Evolutionary conservation across 1,284 basidiomycete genomes (phyloP), one percentile per base, ranked within the genome.

Genomic region (Ganoderma lucidum): DNA sequence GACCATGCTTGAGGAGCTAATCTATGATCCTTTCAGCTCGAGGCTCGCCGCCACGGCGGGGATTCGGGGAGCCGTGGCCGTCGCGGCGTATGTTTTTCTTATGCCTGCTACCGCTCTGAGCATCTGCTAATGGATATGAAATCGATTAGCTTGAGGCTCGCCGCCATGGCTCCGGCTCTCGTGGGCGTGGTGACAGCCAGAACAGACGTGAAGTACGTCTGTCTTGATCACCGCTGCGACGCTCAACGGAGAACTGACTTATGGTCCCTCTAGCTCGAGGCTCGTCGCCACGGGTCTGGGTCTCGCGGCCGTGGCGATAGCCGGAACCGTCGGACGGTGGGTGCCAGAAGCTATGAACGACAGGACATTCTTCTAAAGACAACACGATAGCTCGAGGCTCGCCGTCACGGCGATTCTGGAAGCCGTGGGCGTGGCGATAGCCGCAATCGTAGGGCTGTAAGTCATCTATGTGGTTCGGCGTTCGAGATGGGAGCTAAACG

Each of bases 341-440:
- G 70, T 28, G 60, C 59, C 8, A 23, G 19, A 2, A n/a, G 28
- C 12, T 28, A 19, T 51, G 3, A 51, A 44, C n/a, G 15, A 10
- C 12, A 10, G 9, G 48, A 51, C 48, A 23, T 23, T 17, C 9
- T 37, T 15, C 39, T 35, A 53, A 66, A 6, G 62, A 42, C 28
- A 69, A 65, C 42, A 2, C 6, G 60, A 44, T 10, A 58, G 55
- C 63, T 71, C 15, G 62, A 63, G 44, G 61, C 60, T 8, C 63
- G 70, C 51, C 63, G 61, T 44, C 65, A 67, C 17, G 68, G 68
- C 9, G 63, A 55, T 51, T 72, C 71, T 15, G 70, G 70, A 28
- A 61, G 59, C 19, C 70, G 68, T 12, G 61, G 61, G 15, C 71
- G 71, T 4, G 69, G 71, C 17, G 71, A 68, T 51, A 72, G 71